These are phyloP conservation scores for Colletotrichum echinochloae DNA, from an alignment of 2,329 filamentous ascomycete genomes.

Conservation along the genomic window DNA sequence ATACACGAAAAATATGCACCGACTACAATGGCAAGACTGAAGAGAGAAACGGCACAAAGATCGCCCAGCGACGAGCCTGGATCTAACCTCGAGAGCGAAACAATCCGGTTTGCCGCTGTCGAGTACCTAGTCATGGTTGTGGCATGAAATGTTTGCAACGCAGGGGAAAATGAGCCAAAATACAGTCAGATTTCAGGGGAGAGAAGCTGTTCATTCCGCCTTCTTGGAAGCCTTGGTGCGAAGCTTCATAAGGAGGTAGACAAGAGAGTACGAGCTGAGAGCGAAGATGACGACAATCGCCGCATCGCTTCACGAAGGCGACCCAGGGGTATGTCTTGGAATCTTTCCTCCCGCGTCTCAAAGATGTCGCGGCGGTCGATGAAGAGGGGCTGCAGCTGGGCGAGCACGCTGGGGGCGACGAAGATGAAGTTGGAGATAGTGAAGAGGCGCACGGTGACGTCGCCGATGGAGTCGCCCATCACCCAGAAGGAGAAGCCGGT, in stretches of 20 bases:
- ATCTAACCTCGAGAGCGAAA: neutral
- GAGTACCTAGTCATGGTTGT: neutral
- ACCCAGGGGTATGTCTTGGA: constrained; percentile 72
- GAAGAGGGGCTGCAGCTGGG: constrained; percentile 70
- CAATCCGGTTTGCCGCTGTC: neutral
- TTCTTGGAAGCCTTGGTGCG: constrained; percentile 62
- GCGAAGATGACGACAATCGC: constrained; percentile 69
- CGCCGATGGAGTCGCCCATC: constrained; percentile 62
- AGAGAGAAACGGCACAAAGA: neutral
- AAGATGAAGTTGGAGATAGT: constrained; percentile 74
- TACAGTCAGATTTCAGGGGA: too few relatives aligned
- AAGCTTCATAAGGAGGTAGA: constrained; percentile 61
- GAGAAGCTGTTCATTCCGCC: constrained; percentile 50
- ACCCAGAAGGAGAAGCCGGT: constrained; percentile 74
- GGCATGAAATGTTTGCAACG: neutral
- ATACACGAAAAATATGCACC: neutral
- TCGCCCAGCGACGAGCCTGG: neutral
- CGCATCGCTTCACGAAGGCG: constrained; percentile 73
- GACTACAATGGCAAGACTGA: neutral
- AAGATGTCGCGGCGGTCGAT: constrained; percentile 68
- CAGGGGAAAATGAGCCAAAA: neutral
- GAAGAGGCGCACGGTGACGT: constrained; percentile 67
- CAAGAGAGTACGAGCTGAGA: constrained; percentile 63
- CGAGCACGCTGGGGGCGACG: constrained; percentile 68
- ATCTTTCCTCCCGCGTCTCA: constrained; percentile 69